Conservation (phyloP, 805 yeast species). For the Cyberlindnera euphorbiiphila region DNA sequence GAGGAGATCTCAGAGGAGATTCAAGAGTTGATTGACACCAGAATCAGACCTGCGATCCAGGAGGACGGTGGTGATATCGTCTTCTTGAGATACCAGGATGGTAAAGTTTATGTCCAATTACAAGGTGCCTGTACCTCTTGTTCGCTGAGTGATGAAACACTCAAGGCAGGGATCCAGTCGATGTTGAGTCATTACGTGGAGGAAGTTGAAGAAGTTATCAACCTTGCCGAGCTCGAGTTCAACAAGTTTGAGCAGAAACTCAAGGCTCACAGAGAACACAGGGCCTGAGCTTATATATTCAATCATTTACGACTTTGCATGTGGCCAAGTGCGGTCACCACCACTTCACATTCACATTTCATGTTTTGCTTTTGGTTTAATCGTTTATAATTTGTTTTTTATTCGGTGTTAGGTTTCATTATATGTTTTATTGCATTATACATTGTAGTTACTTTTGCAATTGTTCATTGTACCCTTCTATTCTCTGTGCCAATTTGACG, state of each 20-base stretch:
- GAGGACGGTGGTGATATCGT: constrained; percentile 99
- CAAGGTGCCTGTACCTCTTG: constrained; percentile 97
- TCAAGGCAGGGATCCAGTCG: constrained; percentile 94
- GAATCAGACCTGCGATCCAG: constrained; percentile 95
- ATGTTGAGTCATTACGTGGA: constrained; percentile 97
- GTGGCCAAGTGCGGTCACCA: too few species aligned
- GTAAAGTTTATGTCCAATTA: constrained; percentile 81
- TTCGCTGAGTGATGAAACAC: constrained; percentile 83
- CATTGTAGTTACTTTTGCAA: too few species aligned
- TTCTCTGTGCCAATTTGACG: constrained; percentile 49
- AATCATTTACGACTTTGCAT: too few species aligned
- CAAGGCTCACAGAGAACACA: constrained; percentile 19
- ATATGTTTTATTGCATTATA: neutral
- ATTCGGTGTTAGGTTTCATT: neutral
- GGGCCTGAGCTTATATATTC: constrained; percentile 6
- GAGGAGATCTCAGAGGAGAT: constrained; percentile 84
- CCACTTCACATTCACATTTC: neutral
- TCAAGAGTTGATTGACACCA: constrained; percentile 86
- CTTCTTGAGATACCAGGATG: constrained; percentile 79
- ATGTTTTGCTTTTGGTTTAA: too few species aligned
- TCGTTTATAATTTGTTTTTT: neutral
- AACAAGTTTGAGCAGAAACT: constrained; percentile 28
- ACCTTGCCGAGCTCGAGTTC: constrained; percentile 29
- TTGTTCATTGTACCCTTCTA: constrained; percentile 34
- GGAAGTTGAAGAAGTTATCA: constrained; percentile 78